These are phyloP conservation scores for Diaporthe citrichinensis DNA, from an alignment of 2,329 filamentous ascomycete species.

Conservation along the genomic window DNA sequence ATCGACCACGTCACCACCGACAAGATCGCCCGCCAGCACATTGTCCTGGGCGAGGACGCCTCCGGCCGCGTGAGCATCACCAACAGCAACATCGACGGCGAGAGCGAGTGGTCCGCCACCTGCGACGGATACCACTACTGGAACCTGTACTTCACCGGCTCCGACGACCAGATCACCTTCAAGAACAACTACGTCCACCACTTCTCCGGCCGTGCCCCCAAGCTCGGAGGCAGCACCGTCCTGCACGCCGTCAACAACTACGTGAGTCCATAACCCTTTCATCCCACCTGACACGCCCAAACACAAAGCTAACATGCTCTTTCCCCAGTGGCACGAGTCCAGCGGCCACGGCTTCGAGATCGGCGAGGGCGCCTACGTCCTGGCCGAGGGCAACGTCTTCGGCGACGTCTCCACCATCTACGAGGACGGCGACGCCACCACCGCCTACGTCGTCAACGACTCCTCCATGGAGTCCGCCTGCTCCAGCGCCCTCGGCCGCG, in stretches of 20 bases:
- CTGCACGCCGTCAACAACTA: slow-evolving; percentile 75
- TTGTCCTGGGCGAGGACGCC: slow-evolving; percentile 68
- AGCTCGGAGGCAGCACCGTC: slow-evolving; percentile 65
- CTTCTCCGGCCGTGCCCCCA: slow-evolving; percentile 69
- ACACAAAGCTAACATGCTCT: neutral
- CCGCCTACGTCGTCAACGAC: slow-evolving; percentile 43
- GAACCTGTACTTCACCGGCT: slow-evolving; percentile 69
- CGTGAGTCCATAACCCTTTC: slow-evolving; percentile 41
- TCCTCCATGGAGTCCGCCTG: slow-evolving; percentile 56
- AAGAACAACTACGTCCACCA: slow-evolving; percentile 74
- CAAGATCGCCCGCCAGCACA: slow-evolving; percentile 71
- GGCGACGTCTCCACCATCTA: slow-evolving; percentile 63
- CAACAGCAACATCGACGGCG: slow-evolving; percentile 72
- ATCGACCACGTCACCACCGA: slow-evolving; percentile 70
- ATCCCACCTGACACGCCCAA: neutral
- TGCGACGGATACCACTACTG: slow-evolving; percentile 74
- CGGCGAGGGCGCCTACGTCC: slow-evolving; percentile 57
- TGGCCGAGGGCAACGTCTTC: slow-evolving; percentile 72
- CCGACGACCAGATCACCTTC: slow-evolving; percentile 68
- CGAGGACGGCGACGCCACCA: slow-evolving; percentile 47
- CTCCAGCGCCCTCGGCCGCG: slow-evolving; percentile 60
- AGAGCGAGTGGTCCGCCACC: slow-evolving; percentile 66
- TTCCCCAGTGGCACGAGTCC: slow-evolving; percentile 63
- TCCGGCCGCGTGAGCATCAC: slow-evolving; percentile 71
- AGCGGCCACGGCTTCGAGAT: slow-evolving; percentile 70